Base-by-base conservation (phyloP, 2,329 filamentous ascomycete species). In the Coniochaeta sp. region DNA sequence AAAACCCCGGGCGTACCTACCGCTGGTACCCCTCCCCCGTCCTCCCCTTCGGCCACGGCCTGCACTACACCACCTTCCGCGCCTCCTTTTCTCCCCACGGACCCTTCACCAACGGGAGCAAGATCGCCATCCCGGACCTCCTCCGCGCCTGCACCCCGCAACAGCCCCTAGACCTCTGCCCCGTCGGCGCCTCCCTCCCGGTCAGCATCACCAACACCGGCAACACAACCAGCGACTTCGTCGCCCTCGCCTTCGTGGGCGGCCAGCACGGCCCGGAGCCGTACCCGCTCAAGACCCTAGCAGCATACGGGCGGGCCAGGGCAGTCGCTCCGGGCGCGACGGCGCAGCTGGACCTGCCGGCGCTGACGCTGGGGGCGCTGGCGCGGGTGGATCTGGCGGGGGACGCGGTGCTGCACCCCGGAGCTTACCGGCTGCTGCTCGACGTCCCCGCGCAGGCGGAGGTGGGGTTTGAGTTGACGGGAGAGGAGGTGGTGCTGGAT, bases 61-160 rank as follows among this genome's bases (percentile, higher is more conserved):
- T 84, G 61, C 81, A 84, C 66, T 85, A 85, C 70, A 85, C 82
- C 1, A 80, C 71, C 34, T 85, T 85, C 62, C 60, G 67, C 8
- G 63, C 70, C 16, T 63, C 66, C 8, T 10, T 65, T 65, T 55
- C 61, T 62, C 7, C 2, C 17, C 22, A 7, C 55, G 36, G 28
- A 2, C 24, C 56, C 1, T 14, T 26, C 3, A 3, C 54, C 9
- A 55, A 55, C 54, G 55, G 55, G 9, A 59, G 61, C 4, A 57
- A 54, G 3, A 66, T 71, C 58, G 30, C 62, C 58, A 79, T 78
- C 63, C 62, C 74, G 1, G 61, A 68, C 16, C 67, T 80, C 2
- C 60, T 75, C 16, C 63, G 65, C 19, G 65, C 59, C 3, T 70
- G 71, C 50, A 75, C n/a, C n/a, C n/a, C n/a, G 73, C 62, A 71